These are phyloP conservation scores for Senna tora DNA, from an alignment of 306 rosid species.

Conservation along the genomic window DNA sequence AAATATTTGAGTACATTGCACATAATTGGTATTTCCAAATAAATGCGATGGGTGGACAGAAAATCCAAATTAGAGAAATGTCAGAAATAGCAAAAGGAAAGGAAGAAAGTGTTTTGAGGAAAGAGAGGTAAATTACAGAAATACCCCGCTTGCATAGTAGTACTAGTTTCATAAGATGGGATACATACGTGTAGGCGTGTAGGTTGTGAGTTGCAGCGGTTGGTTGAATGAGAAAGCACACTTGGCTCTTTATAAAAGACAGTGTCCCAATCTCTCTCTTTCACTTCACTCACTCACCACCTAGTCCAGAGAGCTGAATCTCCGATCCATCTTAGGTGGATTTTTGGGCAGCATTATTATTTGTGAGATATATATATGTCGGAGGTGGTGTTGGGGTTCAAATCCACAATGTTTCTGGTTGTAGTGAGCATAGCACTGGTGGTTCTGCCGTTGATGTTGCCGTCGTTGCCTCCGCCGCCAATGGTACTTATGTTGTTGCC, in stretches of 20 bases:
- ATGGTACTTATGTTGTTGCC: slow-evolving; percentile 21
- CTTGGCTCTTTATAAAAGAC: no score
- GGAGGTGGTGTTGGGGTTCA: slow-evolving; percentile 1
- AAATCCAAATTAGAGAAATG: background rate
- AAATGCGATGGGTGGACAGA: background rate
- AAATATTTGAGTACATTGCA: background rate
- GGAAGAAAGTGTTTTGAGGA: no score
- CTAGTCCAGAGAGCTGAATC: background rate
- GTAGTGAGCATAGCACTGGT: background rate
- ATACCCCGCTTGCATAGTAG: background rate
- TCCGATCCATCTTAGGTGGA: background rate
- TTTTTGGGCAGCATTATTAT: background rate
- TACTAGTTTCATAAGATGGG: no score
- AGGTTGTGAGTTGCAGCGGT: background rate
- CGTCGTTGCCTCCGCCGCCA: slow-evolving; percentile 33
- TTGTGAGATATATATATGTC: background rate
- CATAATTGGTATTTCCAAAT: background rate
- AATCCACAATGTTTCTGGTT: background rate
- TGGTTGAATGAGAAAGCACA: slow-evolving; percentile 3
- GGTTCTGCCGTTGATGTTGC: slow-evolving; percentile 28
- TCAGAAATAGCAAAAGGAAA: background rate
- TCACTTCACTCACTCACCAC: no score
- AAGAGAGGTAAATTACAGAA: background rate
- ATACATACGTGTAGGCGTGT: background rate
- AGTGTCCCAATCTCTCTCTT: no score